Conservation (phyloP, 1,284 basidiomycete genomes). For the Marasmius oreades region DNA sequence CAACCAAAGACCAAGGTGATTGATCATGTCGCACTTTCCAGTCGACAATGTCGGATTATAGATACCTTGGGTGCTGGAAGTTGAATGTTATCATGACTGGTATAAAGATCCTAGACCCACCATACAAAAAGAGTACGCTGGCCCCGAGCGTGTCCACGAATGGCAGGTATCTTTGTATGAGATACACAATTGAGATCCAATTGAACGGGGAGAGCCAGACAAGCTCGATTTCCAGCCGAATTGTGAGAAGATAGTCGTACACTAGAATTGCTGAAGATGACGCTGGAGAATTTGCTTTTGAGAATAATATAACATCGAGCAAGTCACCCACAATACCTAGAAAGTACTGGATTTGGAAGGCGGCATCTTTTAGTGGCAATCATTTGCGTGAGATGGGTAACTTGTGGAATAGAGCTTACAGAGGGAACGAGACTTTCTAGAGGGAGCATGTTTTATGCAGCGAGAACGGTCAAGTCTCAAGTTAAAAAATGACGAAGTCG, state of each 20-base stretch:
- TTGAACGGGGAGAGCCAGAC: neutral
- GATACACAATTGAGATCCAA: conserved; percentile 2
- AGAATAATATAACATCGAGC: too few species aligned
- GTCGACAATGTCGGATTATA: neutral
- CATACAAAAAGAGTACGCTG: neutral
- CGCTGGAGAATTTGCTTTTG: too few species aligned
- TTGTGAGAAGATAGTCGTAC: conserved; percentile 8
- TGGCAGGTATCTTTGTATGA: conserved; percentile 7
- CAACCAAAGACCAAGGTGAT: neutral
- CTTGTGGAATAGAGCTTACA: too few species aligned
- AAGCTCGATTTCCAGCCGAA: conserved; percentile 3
- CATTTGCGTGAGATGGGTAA: too few species aligned
- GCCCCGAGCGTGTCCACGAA: conserved; percentile 5
- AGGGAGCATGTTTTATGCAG: too few species aligned
- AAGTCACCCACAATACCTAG: too few species aligned
- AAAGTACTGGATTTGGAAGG: too few species aligned
- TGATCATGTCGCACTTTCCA: neutral
- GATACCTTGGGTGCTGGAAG: neutral
- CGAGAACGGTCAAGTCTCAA: too few species aligned
- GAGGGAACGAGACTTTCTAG: too few species aligned
- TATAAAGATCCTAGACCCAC: neutral
- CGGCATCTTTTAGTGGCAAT: too few species aligned
- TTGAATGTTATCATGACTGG: neutral
- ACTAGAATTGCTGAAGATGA: conserved; percentile 2
- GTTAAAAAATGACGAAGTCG: too few species aligned